phyloP scores from a whole-genome alignment of 257 asterid genomes.

The Petunia secreta region DNA sequence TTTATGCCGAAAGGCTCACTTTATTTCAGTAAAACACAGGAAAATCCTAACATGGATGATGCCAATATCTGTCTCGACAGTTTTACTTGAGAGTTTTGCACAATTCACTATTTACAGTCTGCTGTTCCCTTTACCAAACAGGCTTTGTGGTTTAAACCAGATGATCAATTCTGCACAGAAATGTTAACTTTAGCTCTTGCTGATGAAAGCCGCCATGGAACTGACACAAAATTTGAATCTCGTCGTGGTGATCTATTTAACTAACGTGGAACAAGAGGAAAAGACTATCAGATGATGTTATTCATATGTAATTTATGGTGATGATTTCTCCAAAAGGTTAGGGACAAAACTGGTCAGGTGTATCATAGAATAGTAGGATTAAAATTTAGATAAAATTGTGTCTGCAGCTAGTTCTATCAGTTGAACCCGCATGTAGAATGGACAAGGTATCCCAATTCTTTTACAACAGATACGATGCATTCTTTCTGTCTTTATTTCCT shows the following conservation, averaged over 20 bases:
- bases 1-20: not conserved
- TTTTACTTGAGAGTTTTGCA: not conserved
- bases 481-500: not conserved
- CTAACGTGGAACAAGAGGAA: slow-evolving; percentile 13
- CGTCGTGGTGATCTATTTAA: slow-evolving; percentile 28
- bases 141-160: slow-evolving; percentile 87
- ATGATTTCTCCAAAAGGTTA: not conserved
- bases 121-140: slow-evolving; percentile 33
- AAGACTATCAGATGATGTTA: slow-evolving; percentile 1
- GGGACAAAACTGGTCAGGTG: not conserved
- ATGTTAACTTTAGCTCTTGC: slow-evolving; percentile 85
- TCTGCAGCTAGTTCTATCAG: slow-evolving; percentile 1
- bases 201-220: slow-evolving; percentile 64
- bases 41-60: not conserved
- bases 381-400: not conserved
- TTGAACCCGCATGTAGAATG: not conserved
- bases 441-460: not conserved
- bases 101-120: not conserved
- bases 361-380: slow-evolving; percentile 12
- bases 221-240: slow-evolving; percentile 27
- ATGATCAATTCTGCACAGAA: slow-evolving; percentile 86
- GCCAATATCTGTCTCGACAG: not conserved
- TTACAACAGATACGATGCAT: not conserved
- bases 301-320: not conserved
- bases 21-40: not conserved